Evolutionary conservation across 257 asterid species (phyloP).

Genomic region (Solanum medicagineum): DNA sequence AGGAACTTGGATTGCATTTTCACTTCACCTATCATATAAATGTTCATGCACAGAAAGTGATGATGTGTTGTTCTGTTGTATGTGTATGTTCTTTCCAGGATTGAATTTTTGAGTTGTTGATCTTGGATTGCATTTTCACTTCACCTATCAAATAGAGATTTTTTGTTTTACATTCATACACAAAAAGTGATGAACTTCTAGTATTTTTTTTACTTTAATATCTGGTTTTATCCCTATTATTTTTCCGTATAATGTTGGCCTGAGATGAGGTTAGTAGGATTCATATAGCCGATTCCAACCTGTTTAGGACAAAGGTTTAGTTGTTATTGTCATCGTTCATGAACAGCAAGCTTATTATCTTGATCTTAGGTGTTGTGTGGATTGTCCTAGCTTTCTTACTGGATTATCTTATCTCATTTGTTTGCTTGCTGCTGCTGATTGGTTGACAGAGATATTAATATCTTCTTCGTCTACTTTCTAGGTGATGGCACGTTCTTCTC

Average conservation of each 20-base stretch:
- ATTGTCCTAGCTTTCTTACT: neutral
- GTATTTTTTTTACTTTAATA: neutral
- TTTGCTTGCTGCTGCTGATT: neutral
- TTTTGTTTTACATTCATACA: neutral
- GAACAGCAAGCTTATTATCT: neutral
- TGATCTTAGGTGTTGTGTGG: neutral
- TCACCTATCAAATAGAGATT: neutral
- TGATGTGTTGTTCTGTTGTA: neutral
- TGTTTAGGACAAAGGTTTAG: neutral
- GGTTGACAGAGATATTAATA: neutral
- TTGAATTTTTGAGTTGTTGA: neutral
- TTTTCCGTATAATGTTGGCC: neutral
- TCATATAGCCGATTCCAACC: neutral
- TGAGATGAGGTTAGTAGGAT: neutral
- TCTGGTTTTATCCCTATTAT: neutral
- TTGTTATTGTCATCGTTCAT: neutral
- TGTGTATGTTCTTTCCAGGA: neutral
- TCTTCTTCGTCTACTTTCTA: slow-evolving; percentile 10
- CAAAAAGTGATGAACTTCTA: neutral
- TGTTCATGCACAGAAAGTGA: neutral
- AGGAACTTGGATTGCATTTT: neutral
- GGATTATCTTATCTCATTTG: neutral
- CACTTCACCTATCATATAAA: neutral
- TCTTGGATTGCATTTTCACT: neutral
- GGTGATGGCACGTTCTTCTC: slow-evolving; percentile 98